Base-by-base conservation (phyloP, 2,329 filamentous ascomycete genomes). In the Penicillium thymicola region DNA sequence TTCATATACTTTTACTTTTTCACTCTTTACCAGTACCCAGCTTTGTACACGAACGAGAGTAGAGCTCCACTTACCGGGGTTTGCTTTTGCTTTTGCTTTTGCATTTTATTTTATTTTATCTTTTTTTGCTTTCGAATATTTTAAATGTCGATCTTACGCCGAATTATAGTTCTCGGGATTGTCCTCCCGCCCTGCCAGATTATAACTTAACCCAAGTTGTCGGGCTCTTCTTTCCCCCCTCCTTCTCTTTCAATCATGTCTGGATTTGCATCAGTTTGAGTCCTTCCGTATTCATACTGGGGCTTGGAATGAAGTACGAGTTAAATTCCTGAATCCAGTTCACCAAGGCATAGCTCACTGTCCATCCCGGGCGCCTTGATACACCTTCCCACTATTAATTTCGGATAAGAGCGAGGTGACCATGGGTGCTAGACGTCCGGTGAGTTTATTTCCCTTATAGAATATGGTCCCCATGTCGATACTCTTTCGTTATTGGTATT, bases 131-230 rank as follows among this genome's bases (percentile, higher is more conserved):
- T 36, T 37, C 14, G 10, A 55, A 57, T 30, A 59, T 59, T 62
- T 58, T 51, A 53, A 42, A 52, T 57, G 62, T 62, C 56, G 62
- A 64, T 65, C 62, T 49, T 51, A 45, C 56, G 47, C 40, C 58
- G 53, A 61, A 59, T 65, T 67, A 66, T 65, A 65, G 63, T 65
- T 62, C 63, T 61, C 65, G 63, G 59, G 62, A 67, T 60, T 60
- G 57, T 65, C 65, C 60, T 67, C 60, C 66, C 65, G 62, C 62
- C 59, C 63, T 67, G 65, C 69, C 69, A 68, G 67, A 69, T 63
- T 64, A 60, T 66, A 72, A 71, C 71, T 69, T 71, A 70, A 72
- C 67, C 71, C 71, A 69, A 64, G 61, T 66, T 71, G 67, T 69
- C 69, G 71, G 71, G 69, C 66, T 69, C 62, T 41, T 47, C 55